Conservation (phyloP, 345 rosid species). For the Aquilaria yunnanensis region DNA sequence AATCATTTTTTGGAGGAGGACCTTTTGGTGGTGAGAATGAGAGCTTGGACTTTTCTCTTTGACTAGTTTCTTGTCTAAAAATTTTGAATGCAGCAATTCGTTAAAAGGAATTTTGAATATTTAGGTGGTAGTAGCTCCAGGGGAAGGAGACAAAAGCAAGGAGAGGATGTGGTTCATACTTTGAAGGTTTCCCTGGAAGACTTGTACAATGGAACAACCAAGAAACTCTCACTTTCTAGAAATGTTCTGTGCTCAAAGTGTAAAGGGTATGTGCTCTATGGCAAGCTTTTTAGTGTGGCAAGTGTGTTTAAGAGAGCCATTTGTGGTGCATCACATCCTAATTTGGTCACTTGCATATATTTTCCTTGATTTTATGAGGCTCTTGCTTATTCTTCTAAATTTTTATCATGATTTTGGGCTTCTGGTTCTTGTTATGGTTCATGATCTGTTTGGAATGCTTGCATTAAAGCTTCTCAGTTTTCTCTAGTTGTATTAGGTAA, state of each 20-base stretch:
- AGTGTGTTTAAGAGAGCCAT: too few species aligned
- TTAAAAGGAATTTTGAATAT: not conserved
- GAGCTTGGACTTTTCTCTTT: not conserved
- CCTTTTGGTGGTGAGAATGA: slow-evolving; percentile 34
- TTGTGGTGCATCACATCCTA: not conserved
- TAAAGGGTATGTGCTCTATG: slow-evolving; percentile 37
- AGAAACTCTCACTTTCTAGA: slow-evolving; percentile 56
- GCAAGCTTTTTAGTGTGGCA: too few species aligned
- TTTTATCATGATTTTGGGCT: too few species aligned
- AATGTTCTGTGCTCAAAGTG: slow-evolving; percentile 47
- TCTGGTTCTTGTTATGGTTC: too few species aligned
- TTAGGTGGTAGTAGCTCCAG: slow-evolving; percentile 50
- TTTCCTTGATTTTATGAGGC: too few species aligned
- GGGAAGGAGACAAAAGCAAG: slow-evolving; percentile 50
- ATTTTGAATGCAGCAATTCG: not conserved
- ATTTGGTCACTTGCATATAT: too few species aligned
- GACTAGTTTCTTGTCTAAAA: not conserved
- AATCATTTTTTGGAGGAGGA: slow-evolving; percentile 47
- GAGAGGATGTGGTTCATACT: slow-evolving; percentile 51
- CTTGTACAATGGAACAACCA: slow-evolving; percentile 49
- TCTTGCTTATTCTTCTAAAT: too few species aligned
- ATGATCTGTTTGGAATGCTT: too few species aligned
- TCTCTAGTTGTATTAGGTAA: too few species aligned
- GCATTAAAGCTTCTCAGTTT: too few species aligned
- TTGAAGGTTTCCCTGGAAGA: slow-evolving; percentile 57